Percentiles rank a stretch among this genome's conserved stretches.
phyloP scores from a whole-genome alignment of 352 stramenopile species.

The Globisporangium megalacanthum region DNA sequence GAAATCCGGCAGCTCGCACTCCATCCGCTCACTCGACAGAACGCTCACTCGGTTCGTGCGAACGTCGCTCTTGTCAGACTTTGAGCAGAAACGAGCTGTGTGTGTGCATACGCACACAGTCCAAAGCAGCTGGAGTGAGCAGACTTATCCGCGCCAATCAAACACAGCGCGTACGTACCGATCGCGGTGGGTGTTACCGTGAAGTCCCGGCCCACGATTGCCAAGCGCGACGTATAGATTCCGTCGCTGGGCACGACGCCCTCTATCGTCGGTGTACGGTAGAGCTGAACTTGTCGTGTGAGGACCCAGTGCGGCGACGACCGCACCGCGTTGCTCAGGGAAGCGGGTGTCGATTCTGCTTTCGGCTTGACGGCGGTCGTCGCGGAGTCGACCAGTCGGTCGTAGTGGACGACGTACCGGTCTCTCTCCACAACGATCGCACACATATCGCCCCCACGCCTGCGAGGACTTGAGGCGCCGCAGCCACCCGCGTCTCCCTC shows the following conservation, averaged over 20 bases:
- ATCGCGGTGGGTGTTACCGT: conserved; percentile 41
- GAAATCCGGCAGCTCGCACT: conserved; percentile 59
- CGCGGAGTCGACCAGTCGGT: background rate
- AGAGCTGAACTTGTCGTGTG: conserved; percentile 34
- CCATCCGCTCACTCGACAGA: conserved; percentile 39
- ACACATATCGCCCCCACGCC: conserved; percentile 1
- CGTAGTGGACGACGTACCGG: conserved; percentile 11
- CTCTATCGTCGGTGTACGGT: conserved; percentile 36
- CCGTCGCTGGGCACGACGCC: conserved; percentile 44
- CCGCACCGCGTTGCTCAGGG: background rate
- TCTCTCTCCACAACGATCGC: conserved; percentile 8
- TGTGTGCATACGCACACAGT: background rate
- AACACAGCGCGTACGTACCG: conserved; percentile 21
- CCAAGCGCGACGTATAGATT: conserved; percentile 55
- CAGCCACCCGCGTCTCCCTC: background rate
- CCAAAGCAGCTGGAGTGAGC: no score
- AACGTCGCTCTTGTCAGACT: conserved; percentile 23
- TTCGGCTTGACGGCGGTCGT: background rate
- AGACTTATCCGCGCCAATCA: no score
- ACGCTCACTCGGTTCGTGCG: conserved; percentile 29
- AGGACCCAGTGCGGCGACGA: conserved; percentile 12
- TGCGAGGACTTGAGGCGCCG: background rate
- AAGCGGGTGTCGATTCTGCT: background rate
- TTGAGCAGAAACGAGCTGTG: conserved; percentile 38
- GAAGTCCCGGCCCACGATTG: conserved; percentile 48